Evolutionary conservation across 1,284 basidiomycete genomes (phyloP), one percentile per base, ranked within the genome.

Genomic region (Ganoderma lucidum): DNA sequence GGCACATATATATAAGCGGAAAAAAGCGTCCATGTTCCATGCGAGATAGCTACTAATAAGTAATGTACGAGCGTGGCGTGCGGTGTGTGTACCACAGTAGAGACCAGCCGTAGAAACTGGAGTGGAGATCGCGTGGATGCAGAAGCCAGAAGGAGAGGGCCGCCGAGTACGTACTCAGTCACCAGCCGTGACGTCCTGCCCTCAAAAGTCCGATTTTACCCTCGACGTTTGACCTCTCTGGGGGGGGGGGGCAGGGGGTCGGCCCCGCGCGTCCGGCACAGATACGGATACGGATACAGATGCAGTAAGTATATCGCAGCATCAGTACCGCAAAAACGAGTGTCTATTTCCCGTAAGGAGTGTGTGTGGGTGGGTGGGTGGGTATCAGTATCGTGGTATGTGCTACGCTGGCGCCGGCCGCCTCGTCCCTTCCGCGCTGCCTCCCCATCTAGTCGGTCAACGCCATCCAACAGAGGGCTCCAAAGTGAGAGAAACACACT

Each of bases 341-440:
- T 39, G 62, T 63, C 62, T 63, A 63, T 63, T 62, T 23, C 44
- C 37, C 62, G n/a, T 63, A 63, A 63, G 32, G 62, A 63, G 44
- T 63, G 62, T 63, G 61, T 45, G 44, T 23, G 23, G 23, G 23
- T 23, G 23, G 23, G 23, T 23, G 23, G 23, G 23, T 23, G 39
- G 62, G 39, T 39, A 45, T 62, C 17, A 15, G 45, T 63, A 63
- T 63, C 62, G 32, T 63, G 30, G 9, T 35, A 45, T 63, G 45
- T 63, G 62, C 62, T 63, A 53, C 45, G 62, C 45, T 44, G 41
- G 64, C 23, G 23, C 44, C 45, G 28, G 64, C 28, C 30, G 19
- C 19, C 19, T 32, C 8, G 28, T 28, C 42, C 51, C 62, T 4
- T 44, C 3, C 23, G 48, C 48, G 48, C n/a, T 23, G 3, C 4